These are phyloP conservation scores for Lichtheimia ramosa DNA, from an alignment of 371 early-diverging fungal species.

Conservation along the genomic window DNA sequence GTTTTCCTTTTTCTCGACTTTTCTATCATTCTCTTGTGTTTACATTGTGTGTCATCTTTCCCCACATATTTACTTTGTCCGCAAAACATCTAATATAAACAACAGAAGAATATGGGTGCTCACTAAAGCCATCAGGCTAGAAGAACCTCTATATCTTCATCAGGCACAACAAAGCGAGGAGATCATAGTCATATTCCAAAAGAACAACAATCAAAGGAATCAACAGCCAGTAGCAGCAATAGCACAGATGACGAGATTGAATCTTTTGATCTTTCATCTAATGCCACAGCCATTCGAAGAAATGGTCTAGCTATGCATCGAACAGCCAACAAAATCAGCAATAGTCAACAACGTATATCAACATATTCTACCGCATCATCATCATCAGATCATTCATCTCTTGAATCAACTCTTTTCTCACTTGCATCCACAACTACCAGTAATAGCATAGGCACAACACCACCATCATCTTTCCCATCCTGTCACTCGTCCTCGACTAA, in stretches of 20 bases:
- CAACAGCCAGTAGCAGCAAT: too few species aligned
- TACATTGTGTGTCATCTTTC: neutral
- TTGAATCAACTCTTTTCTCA: constrained; percentile 3
- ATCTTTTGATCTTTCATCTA: neutral
- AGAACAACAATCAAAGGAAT: neutral
- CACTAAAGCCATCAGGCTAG: constrained; percentile 9
- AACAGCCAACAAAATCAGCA: neutral
- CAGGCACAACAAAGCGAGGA: neutral
- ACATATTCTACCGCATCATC: neutral
- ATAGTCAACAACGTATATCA: neutral
- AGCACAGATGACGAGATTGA: neutral
- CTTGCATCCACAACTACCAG: neutral
- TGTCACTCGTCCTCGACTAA: constrained; percentile 4
- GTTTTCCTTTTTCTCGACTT: neutral
- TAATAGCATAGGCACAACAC: neutral
- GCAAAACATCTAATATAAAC: neutral
- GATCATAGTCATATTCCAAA: neutral
- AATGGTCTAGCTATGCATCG: neutral
- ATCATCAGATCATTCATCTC: neutral
- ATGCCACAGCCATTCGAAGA: neutral
- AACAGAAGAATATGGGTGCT: constrained; percentile 6
- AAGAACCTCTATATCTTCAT: neutral
- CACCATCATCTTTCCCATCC: constrained; percentile 2
- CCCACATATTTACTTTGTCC: too few species aligned
- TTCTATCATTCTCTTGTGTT: constrained; percentile 1